phyloP scores from a whole-genome alignment of 768 basidiomycete species.

The Cystofilobasidium ferigula region DNA sequence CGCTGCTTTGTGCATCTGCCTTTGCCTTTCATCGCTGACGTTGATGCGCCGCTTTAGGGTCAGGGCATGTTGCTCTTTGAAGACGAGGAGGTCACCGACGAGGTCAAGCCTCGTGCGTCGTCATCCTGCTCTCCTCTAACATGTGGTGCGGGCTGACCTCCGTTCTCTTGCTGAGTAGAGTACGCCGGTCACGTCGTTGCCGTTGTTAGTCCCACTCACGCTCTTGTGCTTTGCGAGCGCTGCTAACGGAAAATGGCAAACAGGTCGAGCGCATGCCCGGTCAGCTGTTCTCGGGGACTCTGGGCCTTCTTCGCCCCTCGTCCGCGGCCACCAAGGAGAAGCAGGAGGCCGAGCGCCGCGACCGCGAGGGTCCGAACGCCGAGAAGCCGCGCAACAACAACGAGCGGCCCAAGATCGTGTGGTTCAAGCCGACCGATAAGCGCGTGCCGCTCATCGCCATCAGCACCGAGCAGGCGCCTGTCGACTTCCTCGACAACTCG shows the following conservation, averaged over 20 bases:
- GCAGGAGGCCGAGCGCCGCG: slow-evolving; percentile 92
- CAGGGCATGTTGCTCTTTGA: slow-evolving; percentile 94
- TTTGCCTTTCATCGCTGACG: background rate
- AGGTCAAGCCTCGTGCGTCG: slow-evolving; percentile 60
- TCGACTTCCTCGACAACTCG: slow-evolving; percentile 88
- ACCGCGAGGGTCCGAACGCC: slow-evolving; percentile 71
- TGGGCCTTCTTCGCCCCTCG: slow-evolving; percentile 86
- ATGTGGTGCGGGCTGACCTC: no score
- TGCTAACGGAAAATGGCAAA: no score
- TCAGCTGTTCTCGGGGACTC: slow-evolving; percentile 92
- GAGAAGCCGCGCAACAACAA: slow-evolving; percentile 67
- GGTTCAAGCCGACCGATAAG: slow-evolving; percentile 99
- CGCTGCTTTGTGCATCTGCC: background rate
- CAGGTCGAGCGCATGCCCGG: slow-evolving; percentile 93
- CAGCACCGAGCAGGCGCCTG: slow-evolving; percentile 92
- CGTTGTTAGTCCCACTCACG: no score
- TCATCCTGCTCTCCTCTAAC: background rate
- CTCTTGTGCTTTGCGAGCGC: no score
- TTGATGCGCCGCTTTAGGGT: slow-evolving; percentile 40
- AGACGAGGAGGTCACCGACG: slow-evolving; percentile 98
- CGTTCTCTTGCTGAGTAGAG: slow-evolving; percentile 41
- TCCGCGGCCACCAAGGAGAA: slow-evolving; percentile 98
- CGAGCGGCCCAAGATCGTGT: slow-evolving; percentile 95
- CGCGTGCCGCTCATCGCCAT: slow-evolving; percentile 97
- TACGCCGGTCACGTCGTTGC: slow-evolving; percentile 98